Base-by-base conservation (phyloP, 2,329 filamentous ascomycete genomes). In the Fusarium newnesense region DNA sequence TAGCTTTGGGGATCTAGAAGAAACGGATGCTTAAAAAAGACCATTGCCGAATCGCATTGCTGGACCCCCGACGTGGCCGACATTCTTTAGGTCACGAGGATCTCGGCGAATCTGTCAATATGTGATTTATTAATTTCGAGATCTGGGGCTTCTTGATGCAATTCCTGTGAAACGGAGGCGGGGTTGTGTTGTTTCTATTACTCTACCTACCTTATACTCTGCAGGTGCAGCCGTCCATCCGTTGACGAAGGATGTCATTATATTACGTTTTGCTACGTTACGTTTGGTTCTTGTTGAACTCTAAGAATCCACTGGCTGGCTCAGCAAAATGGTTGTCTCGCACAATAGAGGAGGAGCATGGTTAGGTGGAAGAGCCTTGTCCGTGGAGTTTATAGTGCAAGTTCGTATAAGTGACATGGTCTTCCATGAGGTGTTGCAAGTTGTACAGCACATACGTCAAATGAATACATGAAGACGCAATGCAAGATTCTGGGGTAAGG, bases 201-300 rank as follows among this genome's bases (percentile, higher is more conserved):
- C 75, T 70, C 50, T 73, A 69, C 68, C 57, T 57, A 24, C 24
- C 24, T 24, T 24, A 56, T 76, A 75, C 75, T 67, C 49, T 73
- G 66, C 67, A 64, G 61, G 59, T 75, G 69, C 74, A 75, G 72
- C 73, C 63, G 73, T 30, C 46, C 59, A 69, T 70, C 53, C 67
- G 50, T 40, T 54, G 49, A 69, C 34, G 18, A 54, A 56, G 57
- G 34, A 66, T 70, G 66, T 39, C 43, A 70, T 70, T 60, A 60
- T 47, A 70, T 70, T 70, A 70, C 67, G 56, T 80, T 80, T 80
- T 77, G 74, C 77, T 80, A 67, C 68, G 64, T 72, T 69, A 60
- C 60, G 53, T 67, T 77, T 64, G 63, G 64, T 47, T 70, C 21
- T 37, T 28, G 32, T 42, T 52, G 50, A 46, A 60, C 18, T 39